phyloP scores from a whole-genome alignment of 2,329 filamentous ascomycete species.

The Stachybotrys echinatus region DNA sequence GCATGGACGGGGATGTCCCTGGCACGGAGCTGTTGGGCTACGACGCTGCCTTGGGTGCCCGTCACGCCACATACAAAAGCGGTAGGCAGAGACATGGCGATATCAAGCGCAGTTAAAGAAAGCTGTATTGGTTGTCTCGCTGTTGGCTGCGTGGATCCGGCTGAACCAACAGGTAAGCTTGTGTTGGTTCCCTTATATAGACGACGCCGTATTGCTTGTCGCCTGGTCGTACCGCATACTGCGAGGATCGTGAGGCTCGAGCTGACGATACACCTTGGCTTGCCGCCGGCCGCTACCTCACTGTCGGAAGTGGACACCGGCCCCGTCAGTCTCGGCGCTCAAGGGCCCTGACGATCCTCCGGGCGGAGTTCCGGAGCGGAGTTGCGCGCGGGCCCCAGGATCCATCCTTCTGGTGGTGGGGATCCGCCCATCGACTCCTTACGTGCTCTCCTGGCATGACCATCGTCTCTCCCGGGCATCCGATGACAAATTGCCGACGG shows the following conservation, averaged over 20 bases:
- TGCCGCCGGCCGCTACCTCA: too few species aligned
- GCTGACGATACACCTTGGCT: too few species aligned
- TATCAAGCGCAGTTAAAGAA: slow-evolving; percentile 7
- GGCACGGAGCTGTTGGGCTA: slow-evolving; percentile 26
- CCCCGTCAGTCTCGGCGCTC: too few species aligned
- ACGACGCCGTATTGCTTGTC: neutral
- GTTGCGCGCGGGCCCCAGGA: neutral
- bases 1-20: slow-evolving; percentile 25
- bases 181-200: neutral
- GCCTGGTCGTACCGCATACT: neutral
- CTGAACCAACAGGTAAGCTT: too few species aligned
- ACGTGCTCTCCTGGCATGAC: too few species aligned
- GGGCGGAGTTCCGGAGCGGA: neutral
- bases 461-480: too few species aligned
- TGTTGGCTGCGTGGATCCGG: too few species aligned
- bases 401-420: neutral
- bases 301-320: too few species aligned
- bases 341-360: too few species aligned
- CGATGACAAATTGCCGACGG: too few species aligned
- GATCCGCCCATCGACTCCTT: neutral
- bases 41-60: slow-evolving; percentile 30
- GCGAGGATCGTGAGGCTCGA: too few species aligned
- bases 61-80: slow-evolving; percentile 35
- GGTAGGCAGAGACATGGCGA: slow-evolving; percentile 21
- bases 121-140: neutral